Percentiles rank a stretch among this genome's conserved stretches.
Evolutionary conservation across 805 yeast genomes (phyloP).

Genomic region (Naumovozyma dairenensis): DNA sequence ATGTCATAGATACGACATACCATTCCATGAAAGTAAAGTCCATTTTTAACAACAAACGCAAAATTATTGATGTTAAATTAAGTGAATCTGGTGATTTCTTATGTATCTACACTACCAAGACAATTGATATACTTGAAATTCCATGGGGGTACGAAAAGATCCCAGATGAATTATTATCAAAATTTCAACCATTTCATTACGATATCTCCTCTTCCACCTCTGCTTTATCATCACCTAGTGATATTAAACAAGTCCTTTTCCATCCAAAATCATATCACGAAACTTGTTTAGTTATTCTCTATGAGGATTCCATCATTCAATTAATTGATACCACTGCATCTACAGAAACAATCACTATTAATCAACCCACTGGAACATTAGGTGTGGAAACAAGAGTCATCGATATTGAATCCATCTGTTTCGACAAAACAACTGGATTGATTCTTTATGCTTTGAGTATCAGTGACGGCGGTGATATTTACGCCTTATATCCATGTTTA

Average conservation of each 20-base stretch:
- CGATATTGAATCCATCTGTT: conserved; percentile 16
- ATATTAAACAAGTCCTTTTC: conserved; percentile 37
- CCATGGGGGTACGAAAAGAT: conserved; percentile 18
- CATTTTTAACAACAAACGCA: neutral
- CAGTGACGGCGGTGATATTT: conserved; percentile 46
- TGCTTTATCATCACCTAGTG: neutral
- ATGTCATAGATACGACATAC: conserved; percentile 5
- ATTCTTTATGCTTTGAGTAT: conserved; percentile 42
- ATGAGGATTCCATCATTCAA: conserved; percentile 18
- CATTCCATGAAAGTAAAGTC: conserved; percentile 8
- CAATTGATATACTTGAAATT: conserved; percentile 18
- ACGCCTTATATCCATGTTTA: conserved; percentile 52
- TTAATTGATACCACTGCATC: conserved; percentile 12
- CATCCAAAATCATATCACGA: conserved; percentile 29
- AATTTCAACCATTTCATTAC: conserved; percentile 1
- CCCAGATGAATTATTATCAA: conserved; percentile 1
- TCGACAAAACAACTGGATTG: conserved; percentile 36
- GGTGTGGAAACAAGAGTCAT: conserved; percentile 17
- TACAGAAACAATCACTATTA: conserved; percentile 3
- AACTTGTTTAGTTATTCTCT: conserved; percentile 18
- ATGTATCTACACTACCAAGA: conserved; percentile 12
- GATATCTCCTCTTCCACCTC: neutral
- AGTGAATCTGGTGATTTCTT: conserved; percentile 16
- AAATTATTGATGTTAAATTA: conserved; percentile 7
- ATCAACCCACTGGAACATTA: conserved; percentile 7